A percentile compares a stretch with the other conserved stretches of the same genome.
phyloP scores from a whole-genome alignment of 352 stramenopile species.

The Thraustochytrium sp. region DNA sequence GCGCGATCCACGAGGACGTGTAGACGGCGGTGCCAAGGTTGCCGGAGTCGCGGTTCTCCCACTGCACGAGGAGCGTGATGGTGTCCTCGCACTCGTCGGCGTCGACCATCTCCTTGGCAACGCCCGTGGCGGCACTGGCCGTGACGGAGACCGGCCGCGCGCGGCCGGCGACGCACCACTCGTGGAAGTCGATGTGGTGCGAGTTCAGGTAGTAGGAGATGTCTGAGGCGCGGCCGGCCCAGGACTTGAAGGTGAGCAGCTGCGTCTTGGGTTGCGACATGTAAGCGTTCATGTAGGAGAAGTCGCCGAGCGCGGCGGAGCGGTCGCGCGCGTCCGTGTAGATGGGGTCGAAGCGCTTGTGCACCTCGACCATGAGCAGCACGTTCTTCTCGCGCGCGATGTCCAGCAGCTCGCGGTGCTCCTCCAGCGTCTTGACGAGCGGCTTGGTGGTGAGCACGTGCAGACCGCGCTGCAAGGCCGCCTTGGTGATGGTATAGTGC shows the following conservation, averaged over 20 bases:
- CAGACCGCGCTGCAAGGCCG: slow-evolving; percentile 66
- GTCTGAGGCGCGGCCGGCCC: slow-evolving; percentile 76
- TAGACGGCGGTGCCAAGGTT: slow-evolving; percentile 67
- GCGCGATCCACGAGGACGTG: slow-evolving; percentile 72
- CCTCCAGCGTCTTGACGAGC: slow-evolving; percentile 73
- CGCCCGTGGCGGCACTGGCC: slow-evolving; percentile 63
- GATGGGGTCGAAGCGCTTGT: slow-evolving; percentile 83
- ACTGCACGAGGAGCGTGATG: slow-evolving; percentile 80
- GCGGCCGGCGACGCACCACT: slow-evolving; percentile 65
- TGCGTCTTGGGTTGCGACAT: slow-evolving; percentile 83
- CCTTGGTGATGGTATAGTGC: slow-evolving; percentile 77
- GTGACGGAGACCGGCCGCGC: slow-evolving; percentile 67
- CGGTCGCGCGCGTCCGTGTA: slow-evolving; percentile 78
- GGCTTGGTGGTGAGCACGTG: slow-evolving; percentile 85
- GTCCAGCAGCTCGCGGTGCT: slow-evolving; percentile 64
- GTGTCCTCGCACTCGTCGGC: slow-evolving; percentile 78
- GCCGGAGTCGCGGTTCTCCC: slow-evolving; percentile 64
- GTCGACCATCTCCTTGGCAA: slow-evolving; percentile 58
- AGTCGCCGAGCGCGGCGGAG: slow-evolving; percentile 61
- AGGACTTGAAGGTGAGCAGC: slow-evolving; percentile 81
- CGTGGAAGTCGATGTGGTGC: slow-evolving; percentile 82
- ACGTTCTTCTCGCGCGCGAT: slow-evolving; percentile 64
- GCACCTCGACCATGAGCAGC: slow-evolving; percentile 64
- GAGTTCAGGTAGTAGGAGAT: slow-evolving; percentile 87
- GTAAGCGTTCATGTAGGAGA: slow-evolving; percentile 83